Evolutionary conservation across 202 grass and related monocot genomes (phyloP).

Genomic region (Saccharum hybrid): DNA sequence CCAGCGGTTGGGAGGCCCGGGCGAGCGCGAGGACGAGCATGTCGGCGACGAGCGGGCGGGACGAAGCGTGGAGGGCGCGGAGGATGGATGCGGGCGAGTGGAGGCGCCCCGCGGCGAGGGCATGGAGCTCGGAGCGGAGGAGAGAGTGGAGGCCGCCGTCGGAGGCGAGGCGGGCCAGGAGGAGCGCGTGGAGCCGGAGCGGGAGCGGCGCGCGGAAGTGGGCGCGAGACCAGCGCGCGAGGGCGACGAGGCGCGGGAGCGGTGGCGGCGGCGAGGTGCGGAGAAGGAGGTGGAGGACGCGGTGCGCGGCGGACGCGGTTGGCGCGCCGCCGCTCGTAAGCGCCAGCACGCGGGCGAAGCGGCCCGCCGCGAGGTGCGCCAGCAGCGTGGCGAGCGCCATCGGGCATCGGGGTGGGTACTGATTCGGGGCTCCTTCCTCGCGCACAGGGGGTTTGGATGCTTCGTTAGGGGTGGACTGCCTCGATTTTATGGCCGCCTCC

Average conservation of each 20-base stretch:
- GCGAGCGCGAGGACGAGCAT: constrained; percentile 61
- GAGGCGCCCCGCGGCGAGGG: constrained; percentile 49
- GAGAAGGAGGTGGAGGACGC: constrained; percentile 65
- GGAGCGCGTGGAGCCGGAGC: constrained; percentile 55
- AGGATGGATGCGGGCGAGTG: constrained; percentile 47
- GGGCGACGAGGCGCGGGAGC: constrained; percentile 53
- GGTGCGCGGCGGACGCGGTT: constrained; percentile 51
- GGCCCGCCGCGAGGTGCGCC: constrained; percentile 47
- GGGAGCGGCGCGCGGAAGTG: constrained; percentile 61
- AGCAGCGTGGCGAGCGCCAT: constrained; percentile 50
- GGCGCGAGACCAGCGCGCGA: constrained; percentile 50
- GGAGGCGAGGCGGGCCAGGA: constrained; percentile 54
- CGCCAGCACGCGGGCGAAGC: constrained; percentile 44
- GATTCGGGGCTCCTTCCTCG: too few species aligned
- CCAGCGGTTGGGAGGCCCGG: constrained; percentile 44
- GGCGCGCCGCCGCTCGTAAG: constrained; percentile 47
- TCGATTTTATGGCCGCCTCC: background rate
- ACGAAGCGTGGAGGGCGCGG: constrained; percentile 45
- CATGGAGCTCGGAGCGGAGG: constrained; percentile 67
- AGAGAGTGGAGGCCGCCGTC: constrained; percentile 40
- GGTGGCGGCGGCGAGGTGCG: constrained; percentile 46
- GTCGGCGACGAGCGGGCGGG: constrained; percentile 59
- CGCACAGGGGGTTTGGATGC: too few species aligned
- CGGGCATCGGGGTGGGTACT: background rate
- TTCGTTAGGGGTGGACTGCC: background rate